These are phyloP conservation scores for Penicillium parvum DNA, from an alignment of 495 filamentous ascomycete genomes.

Conservation along the genomic window DNA sequence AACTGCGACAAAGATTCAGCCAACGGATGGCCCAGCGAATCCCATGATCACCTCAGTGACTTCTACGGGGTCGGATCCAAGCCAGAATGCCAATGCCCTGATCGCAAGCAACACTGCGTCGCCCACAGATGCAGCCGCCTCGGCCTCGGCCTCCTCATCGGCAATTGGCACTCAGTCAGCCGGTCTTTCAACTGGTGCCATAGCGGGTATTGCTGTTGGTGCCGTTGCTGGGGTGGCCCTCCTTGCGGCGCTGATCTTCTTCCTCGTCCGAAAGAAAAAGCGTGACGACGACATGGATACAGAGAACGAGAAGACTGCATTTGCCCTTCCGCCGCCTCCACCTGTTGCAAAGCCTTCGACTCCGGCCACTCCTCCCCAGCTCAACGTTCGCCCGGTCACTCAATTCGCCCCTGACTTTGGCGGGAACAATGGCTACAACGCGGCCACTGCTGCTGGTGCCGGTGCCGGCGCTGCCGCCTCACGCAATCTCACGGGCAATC, in stretches of 20 bases:
- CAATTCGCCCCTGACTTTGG: constrained; percentile 73
- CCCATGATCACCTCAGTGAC: constrained; percentile 23
- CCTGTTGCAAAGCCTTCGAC: constrained; percentile 28
- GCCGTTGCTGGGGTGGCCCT: constrained; percentile 61
- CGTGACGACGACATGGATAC: constrained; percentile 50
- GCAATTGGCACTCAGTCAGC: constrained; percentile 5
- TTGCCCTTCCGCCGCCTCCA: constrained; percentile 31
- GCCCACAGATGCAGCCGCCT: constrained; percentile 10
- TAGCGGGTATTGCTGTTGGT: constrained; percentile 81
- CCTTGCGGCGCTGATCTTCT: constrained; percentile 56
- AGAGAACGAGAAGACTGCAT: constrained; percentile 49
- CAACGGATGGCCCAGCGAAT: not conserved
- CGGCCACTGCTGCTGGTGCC: constrained; percentile 29
- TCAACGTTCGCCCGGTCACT: constrained; percentile 84
- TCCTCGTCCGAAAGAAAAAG: constrained; percentile 62
- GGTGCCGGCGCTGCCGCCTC: constrained; percentile 24
- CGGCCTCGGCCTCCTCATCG: constrained; percentile 15
- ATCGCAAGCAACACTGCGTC: constrained; percentile 14
- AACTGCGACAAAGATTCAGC: not conserved
- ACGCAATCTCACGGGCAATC: constrained; percentile 36
- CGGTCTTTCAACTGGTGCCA: constrained; percentile 49
- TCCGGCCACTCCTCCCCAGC: constrained; percentile 64
- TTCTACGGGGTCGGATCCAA: constrained; percentile 7
- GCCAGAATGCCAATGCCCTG: constrained; percentile 11
- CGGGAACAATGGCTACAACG: constrained; percentile 32